Evolutionary conservation across 2,329 filamentous ascomycete genomes (phyloP).

Genomic region (Emmonsia crescens): DNA sequence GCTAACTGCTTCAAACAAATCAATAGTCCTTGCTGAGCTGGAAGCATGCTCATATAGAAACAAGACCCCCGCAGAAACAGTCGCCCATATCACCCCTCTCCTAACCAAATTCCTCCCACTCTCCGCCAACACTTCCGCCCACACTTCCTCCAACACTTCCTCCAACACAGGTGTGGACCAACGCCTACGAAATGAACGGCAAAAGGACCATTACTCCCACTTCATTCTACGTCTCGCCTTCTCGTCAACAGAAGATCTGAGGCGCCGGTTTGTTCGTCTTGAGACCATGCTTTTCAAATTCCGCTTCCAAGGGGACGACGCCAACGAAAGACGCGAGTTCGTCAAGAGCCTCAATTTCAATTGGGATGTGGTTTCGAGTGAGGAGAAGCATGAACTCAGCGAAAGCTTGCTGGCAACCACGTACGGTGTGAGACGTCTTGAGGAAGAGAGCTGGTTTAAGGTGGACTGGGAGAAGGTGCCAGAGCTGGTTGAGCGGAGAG

Average conservation of each 20-base stretch:
- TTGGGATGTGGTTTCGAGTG: slow-evolving; percentile 71
- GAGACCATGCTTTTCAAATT: slow-evolving; percentile 85
- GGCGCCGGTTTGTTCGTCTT: slow-evolving; percentile 71
- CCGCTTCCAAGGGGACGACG: slow-evolving; percentile 66
- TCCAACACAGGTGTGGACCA: slow-evolving; percentile 40
- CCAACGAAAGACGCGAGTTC: slow-evolving; percentile 62
- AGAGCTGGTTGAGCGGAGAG: slow-evolving; percentile 70
- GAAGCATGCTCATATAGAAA: slow-evolving; percentile 96
- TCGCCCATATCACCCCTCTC: slow-evolving; percentile 70
- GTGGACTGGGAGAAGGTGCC: slow-evolving; percentile 92
- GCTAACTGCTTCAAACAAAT: not conserved
- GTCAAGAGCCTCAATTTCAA: slow-evolving; percentile 66
- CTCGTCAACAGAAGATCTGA: slow-evolving; percentile 78
- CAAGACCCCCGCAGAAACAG: slow-evolving; percentile 70
- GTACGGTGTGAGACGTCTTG: slow-evolving; percentile 39
- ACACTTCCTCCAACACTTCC: slow-evolving; percentile 60
- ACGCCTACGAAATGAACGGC: slow-evolving; percentile 58
- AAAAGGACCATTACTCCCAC: slow-evolving; percentile 95
- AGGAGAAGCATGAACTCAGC: slow-evolving; percentile 61
- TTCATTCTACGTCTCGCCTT: slow-evolving; percentile 94
- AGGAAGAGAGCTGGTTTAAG: slow-evolving; percentile 89
- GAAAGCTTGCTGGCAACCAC: slow-evolving; percentile 52
- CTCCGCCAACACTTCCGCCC: slow-evolving; percentile 58
- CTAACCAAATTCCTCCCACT: slow-evolving; percentile 81
- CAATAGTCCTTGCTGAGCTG: slow-evolving; percentile 39